Evolutionary conservation across 352 stramenopile genomes (phyloP), one percentile per base, ranked within the genome.

Genomic region (Globisporangium nagaii): DNA sequence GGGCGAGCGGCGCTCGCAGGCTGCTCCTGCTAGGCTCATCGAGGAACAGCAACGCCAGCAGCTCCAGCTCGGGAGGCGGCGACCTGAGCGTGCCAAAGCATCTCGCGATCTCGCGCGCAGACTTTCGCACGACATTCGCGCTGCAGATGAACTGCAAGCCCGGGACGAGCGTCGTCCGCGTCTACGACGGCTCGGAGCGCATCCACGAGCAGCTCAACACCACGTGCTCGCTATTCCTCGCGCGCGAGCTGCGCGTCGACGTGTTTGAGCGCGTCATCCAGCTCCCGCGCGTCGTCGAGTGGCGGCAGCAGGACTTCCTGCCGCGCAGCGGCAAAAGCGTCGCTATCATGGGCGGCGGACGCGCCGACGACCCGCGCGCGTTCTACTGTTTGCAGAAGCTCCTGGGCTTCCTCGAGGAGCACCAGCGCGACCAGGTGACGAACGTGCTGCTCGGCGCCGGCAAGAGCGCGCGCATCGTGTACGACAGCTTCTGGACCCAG

Each of bases 81-180:
- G 22, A 43, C 15, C 17, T 20, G 13, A 9, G 15, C 32, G 75
- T 84, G 70, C 62, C 64, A 8, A 27, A 68, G 6, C 39, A 51
- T 30, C 36, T 92, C 6, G 62, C 58, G 10, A 56, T 69, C 9
- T 54, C 60, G 62, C 59, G 62, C 47, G 28, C 69, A 7, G 89
- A 98, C 61, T 84, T 90, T 54, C 84, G 91, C 9, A 75, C 90
- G 1, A 89, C 79, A 52, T 84, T 94, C 56, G 84, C 84, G n/a
- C 63, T 97, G 3, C 90, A 96, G 60, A 65, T 88, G 51, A 76
- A 84, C 69, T 62, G 74, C 53, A 46, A 73, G 60, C 53, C 78
- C 63, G 30, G 51, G 13, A 31, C 47, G 19, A 58, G 72, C 5
- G 54, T 73, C 22, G 79, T 97, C 36, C 63, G 78, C 3, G 70